Evolutionary conservation across 2,329 filamentous ascomycete genomes (phyloP), one percentile per base, ranked within the genome.

Genomic region (Diaporthe amygdali): DNA sequence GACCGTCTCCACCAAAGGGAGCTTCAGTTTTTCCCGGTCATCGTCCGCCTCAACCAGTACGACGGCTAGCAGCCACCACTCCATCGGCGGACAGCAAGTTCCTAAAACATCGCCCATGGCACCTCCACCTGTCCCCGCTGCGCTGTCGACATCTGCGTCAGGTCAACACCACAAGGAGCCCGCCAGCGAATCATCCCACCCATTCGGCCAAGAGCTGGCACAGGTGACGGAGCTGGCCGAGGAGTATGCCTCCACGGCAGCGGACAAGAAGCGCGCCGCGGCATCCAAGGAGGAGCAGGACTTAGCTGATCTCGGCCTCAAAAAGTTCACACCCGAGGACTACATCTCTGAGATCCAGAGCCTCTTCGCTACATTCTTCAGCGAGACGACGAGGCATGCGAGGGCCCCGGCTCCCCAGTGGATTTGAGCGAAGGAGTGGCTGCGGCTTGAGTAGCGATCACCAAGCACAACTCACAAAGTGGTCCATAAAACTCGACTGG

Each of bases 171-270:
- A 66, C 56, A 59, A 68, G 32, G 30, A 34, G 27, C 54, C 68
- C 77, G 69, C 77, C 71, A 59, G 73, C 78, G 41, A 80, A 76
- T 78, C 81, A 34, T 76, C 82, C 55, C 90, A 96, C 80, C 96
- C 96, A 0, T 98, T 98, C 77, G 94, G 94, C 67, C 91, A 92
- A 64, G 96, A 99, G 82, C 86, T 98, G 67, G 94, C 94, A 70
- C 93, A 98, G 82, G 94, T 98, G 30, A 94, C 95, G 67, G 96
- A 98, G 82, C 89, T 98, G 20, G 96, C 93, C 0, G 96, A 98
- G 82, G 95, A 98, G 81, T 96, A 94, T 76, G 90, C 91, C 51
- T 86, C 90, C 37, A 87, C 88, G 74, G 59, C 64, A 20, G 64
- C 56, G 10, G 87, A 90, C 46, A 83, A 75, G 22, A 79, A 87